Base-by-base conservation (phyloP, 768 basidiomycete genomes). In the Pholiota microspora region DNA sequence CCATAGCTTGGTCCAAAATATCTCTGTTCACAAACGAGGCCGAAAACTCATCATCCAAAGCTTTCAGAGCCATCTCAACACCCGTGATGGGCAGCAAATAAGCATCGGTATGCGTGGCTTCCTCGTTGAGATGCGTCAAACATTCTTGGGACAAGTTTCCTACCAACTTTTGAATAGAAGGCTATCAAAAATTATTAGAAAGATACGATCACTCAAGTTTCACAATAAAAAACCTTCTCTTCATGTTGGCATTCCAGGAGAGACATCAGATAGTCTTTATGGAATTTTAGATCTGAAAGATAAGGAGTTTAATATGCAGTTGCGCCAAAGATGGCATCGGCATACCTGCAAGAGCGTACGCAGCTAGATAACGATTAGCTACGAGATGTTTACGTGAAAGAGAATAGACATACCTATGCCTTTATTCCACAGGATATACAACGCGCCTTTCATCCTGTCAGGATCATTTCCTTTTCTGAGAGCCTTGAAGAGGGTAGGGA, bases 401-500 rank as follows among this genome's bases (percentile, higher is more conserved):
- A 32, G 57, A 21, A 28, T 9, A 31, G 21, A 59, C 81, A 40
- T 57, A 88, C 88, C 79, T 51, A 78, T 85, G 27, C 81, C 85
- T 68, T 88, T 89, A 62, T 86, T 85, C 73, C 84, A 84, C 8
- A 92, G 69, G 16, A 90, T 77, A 66, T 94, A 94, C 35, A 96
- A 74, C 15, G 92, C 93, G 7, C 96, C 96, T 72, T 98, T 98
- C 85, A 97, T 95, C 23, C 88, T 80, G 69, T 98, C 94, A 8
- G 93, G 89, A 64, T 95, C 92, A 54, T 81, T 85, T 5, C 89
- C 93, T 63, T 84, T 87, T 52, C 70, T 70, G 46, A 92, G 70
- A 4, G 86, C 83, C 55, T 78, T 74, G 62, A 86, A 84, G 44
- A 89, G 69, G 18, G 72, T 68, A 4, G 88, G 85, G 25, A 89